A percentile compares a stretch with the other conserved stretches of the same genome.
phyloP scores from a whole-genome alignment of 345 rosid genomes.

The Acer saccharum region DNA sequence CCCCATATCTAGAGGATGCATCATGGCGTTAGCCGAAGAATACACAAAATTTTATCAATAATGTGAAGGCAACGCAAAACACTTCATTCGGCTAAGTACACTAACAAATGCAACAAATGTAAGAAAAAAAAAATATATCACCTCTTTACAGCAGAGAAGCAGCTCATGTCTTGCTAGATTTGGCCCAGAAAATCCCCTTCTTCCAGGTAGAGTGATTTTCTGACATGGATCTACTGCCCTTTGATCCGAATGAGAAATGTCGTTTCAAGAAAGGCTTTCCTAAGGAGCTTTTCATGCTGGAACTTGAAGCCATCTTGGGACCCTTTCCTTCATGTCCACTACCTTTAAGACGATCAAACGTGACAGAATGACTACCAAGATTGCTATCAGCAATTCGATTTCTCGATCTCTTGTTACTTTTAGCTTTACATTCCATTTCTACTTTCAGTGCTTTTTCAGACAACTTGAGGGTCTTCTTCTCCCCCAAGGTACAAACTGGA shows the following conservation, averaged over 20 bases:
- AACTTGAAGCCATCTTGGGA: conserved; percentile 57
- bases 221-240: conserved; percentile 49
- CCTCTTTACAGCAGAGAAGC: conserved; percentile 33
- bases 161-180: conserved; percentile 73
- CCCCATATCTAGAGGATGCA: neutral
- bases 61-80: neutral
- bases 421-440: conserved; percentile 74
- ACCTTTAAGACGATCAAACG: conserved; percentile 46
- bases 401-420: conserved; percentile 64
- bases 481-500: conserved; percentile 90
- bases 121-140: conserved; percentile 27
- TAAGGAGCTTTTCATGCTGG: conserved; percentile 60
- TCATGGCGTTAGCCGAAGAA: neutral
- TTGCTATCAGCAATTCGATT: conserved; percentile 67
- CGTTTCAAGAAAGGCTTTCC: conserved; percentile 67
- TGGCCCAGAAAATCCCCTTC: conserved; percentile 91
- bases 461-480: conserved; percentile 66
- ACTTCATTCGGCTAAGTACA: neutral
- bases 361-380: conserved; percentile 46
- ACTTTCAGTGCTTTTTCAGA: conserved; percentile 80
- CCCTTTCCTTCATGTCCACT: conserved; percentile 54
- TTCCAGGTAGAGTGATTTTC: conserved; percentile 57
- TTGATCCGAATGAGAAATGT: conserved; percentile 83
- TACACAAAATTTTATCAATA: neutral
- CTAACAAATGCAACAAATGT: neutral